A percentile compares a stretch with the other conserved stretches of the same genome.
phyloP scores from a whole-genome alignment of 2,329 filamentous ascomycete species.

The Microdochium paspali region DNA sequence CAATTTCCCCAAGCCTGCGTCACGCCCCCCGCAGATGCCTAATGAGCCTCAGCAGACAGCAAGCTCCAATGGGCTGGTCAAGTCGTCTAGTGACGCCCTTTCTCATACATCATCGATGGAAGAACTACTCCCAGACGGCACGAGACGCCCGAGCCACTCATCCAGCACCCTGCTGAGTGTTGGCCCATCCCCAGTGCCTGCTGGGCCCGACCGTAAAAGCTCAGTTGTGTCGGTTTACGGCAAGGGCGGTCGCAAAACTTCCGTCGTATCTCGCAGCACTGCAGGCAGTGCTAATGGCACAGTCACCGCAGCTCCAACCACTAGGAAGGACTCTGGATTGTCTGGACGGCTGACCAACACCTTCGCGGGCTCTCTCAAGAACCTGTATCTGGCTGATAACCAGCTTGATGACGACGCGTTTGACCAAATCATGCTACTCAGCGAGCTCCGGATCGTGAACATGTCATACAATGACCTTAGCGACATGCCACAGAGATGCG shows the following conservation, averaged over 20 bases:
- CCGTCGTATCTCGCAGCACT: constrained; percentile 60
- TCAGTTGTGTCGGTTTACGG: constrained; percentile 77
- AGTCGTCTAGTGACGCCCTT: neutral
- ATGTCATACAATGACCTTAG: constrained; percentile 91
- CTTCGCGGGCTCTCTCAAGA: constrained; percentile 76
- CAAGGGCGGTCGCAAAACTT: constrained; percentile 75
- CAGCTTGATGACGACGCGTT: constrained; percentile 91
- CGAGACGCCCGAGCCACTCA: constrained; percentile 73
- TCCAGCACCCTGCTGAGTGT: constrained; percentile 69
- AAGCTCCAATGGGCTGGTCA: constrained; percentile 4
- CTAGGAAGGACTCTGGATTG: constrained; percentile 81
- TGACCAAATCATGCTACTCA: constrained; percentile 74
- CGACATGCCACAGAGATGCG: constrained; percentile 80
- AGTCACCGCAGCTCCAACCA: constrained; percentile 40
- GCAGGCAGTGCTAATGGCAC: constrained; percentile 34
- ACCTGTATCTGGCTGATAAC: constrained; percentile 88
- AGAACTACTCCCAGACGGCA: constrained; percentile 51
- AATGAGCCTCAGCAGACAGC: constrained; percentile 32
- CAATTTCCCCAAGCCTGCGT: constrained; percentile 78
- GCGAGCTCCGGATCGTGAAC: constrained; percentile 81
- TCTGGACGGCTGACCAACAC: constrained; percentile 74
- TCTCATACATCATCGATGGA: constrained; percentile 61
- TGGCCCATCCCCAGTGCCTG: constrained; percentile 59
- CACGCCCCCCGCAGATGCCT: constrained; percentile 54
- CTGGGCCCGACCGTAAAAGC: constrained; percentile 59